Percentiles rank a stretch among this genome's conserved stretches.
These are phyloP conservation scores for Cordyceps cateniannulata DNA, from an alignment of 2,329 filamentous ascomycete species.

Conservation along the genomic window DNA sequence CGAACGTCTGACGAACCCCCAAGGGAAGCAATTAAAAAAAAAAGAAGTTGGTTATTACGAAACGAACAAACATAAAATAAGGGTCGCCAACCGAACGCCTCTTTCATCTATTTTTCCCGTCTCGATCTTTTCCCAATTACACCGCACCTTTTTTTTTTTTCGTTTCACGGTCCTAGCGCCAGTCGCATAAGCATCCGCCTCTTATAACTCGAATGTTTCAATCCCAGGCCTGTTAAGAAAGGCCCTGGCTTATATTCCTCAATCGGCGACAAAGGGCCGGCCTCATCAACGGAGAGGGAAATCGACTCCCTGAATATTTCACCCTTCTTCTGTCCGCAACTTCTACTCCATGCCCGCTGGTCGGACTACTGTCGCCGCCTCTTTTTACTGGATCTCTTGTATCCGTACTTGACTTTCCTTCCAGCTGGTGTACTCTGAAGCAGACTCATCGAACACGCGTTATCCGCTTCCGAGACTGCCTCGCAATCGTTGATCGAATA, in stretches of 20 bases:
- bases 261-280: background rate
- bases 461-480: background rate
- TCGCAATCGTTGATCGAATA: background rate
- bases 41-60: background rate
- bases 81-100: background rate
- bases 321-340: slow-evolving; percentile 12
- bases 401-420: slow-evolving; percentile 15
- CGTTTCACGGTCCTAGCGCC: background rate
- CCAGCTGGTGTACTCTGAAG: background rate
- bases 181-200: background rate
- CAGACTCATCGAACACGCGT: background rate
- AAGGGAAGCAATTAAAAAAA: background rate
- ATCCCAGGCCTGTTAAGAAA: background rate
- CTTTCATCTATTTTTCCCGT: background rate
- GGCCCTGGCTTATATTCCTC: background rate
- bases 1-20: background rate
- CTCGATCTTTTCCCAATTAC: background rate
- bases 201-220: slow-evolving; percentile 6
- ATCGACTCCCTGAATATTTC: slow-evolving; percentile 6
- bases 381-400: slow-evolving; percentile 22
- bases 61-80: background rate
- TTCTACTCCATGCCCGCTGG: background rate
- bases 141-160: background rate
- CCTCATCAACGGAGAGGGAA: background rate
- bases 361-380: slow-evolving; percentile 1